Conservation (phyloP, 495 filamentous ascomycete genomes). For the Parmelia sp. region DNA sequence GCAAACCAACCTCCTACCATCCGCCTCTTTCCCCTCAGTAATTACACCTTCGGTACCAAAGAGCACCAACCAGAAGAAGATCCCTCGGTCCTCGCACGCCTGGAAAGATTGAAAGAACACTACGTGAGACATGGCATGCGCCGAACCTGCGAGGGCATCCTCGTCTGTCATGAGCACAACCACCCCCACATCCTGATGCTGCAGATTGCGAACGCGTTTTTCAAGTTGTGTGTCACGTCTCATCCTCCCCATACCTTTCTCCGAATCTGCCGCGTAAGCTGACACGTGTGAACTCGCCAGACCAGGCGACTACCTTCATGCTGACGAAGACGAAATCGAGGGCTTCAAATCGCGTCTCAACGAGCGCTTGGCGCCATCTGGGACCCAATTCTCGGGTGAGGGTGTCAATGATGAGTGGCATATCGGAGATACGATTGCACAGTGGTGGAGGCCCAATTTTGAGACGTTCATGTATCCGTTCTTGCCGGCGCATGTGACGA, state of each 20-base stretch:
- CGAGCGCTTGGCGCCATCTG: constrained; percentile 85
- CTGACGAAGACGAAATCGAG: constrained; percentile 81
- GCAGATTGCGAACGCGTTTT: constrained; percentile 98
- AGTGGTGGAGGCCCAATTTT: constrained; percentile 98
- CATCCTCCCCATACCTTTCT: not conserved
- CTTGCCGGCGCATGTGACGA: constrained; percentile 86
- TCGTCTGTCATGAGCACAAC: constrained; percentile 98
- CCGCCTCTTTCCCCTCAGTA: constrained; percentile 88
- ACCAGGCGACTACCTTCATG: constrained; percentile 90
- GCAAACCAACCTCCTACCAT: constrained; percentile 85
- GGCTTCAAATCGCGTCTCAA: constrained; percentile 91
- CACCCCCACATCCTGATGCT: constrained; percentile 97
- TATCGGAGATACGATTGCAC: constrained; percentile 86
- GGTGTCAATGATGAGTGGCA: constrained; percentile 87
- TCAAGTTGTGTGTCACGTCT: constrained; percentile 65
- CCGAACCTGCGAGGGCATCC: constrained; percentile 88
- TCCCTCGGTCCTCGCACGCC: constrained; percentile 83
- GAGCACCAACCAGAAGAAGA: constrained; percentile 98
- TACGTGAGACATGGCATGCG: constrained; percentile 91
- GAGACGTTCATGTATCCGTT: constrained; percentile 99
- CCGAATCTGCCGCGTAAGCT: not conserved
- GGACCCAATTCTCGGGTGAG: constrained; percentile 77
- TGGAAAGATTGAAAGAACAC: constrained; percentile 90
- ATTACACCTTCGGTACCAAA: constrained; percentile 98
- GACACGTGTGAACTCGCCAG: constrained; percentile 31